Evolutionary conservation across 805 yeast genomes (phyloP), one percentile per base, ranked within the genome.

Genomic region (Saccharomycopsis sp.): DNA sequence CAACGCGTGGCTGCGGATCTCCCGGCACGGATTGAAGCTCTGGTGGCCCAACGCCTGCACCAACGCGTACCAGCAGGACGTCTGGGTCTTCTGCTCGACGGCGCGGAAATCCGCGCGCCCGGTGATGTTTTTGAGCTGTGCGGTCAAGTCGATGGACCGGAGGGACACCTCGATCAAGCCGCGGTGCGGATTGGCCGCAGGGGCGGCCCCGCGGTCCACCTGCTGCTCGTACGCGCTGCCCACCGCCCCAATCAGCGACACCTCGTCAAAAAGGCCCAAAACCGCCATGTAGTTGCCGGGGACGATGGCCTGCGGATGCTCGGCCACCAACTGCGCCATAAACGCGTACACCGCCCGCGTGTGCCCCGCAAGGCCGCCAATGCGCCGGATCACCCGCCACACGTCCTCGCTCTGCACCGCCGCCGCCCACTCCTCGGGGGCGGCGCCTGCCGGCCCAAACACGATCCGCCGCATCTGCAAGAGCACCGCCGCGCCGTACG

Each of bases 21-120:
- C 91, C 24, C 89, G 75, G 68, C 96, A 89, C 18, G 97, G 96
- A 65, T 91, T 91, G 67, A 87, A 79, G 68, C 97, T 88, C 68
- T 91, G 97, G 65, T 87, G 92, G 0, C 94, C 90, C 56, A 91
- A 75, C 0, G 95, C 95, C 67, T 89, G 92, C 29, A 87, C 75
- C 60, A 89, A 74, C 1, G 96, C 86, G 62, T 73, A 68, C 51
- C 68, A 60, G 72, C 77, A 47, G 70, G 75, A 50, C 70, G 70
- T 1, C 67, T 62, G 57, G 56, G 46, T 40, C 55, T 66, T 56
- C 53, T 70, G 73, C 54, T 70, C 66, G 2, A 69, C 71, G 24
- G 68, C 58, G n/a, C 71, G 65, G 60, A 77, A 75, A 2, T 68
- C 67, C 14, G 67, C 64, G 3, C 60, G 61, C 8, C 67, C 67